A percentile compares a stretch with the other conserved stretches of the same genome.
Conservation (phyloP, 2,329 filamentous ascomycete species). For the Teratosphaeria epicoccoides region DNA sequence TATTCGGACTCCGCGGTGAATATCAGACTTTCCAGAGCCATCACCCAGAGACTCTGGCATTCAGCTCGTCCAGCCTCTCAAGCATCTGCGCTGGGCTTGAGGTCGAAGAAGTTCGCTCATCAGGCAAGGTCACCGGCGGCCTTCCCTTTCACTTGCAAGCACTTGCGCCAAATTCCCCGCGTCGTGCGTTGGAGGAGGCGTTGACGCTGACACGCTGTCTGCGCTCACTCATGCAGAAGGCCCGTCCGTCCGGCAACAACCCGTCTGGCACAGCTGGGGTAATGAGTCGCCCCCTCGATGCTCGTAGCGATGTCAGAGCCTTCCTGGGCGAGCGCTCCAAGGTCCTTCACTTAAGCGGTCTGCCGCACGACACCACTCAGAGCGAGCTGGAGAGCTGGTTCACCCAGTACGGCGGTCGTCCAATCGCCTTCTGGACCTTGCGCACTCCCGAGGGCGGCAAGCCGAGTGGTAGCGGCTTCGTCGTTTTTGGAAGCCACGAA, state of each 20-base stretch:
- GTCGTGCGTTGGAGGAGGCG: constrained; percentile 94
- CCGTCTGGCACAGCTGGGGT: constrained; percentile 89
- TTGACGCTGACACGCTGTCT: constrained; percentile 89
- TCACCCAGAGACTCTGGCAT: constrained; percentile 92
- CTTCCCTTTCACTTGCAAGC: constrained; percentile 96
- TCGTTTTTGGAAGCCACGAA: constrained; percentile 97
- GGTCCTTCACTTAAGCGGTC: constrained; percentile 92
- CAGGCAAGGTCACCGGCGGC: constrained; percentile 97
- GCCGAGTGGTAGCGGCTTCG: constrained; percentile 96
- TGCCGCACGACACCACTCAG: constrained; percentile 96
- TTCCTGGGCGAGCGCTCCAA: constrained; percentile 96
- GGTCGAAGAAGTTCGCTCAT: constrained; percentile 94
- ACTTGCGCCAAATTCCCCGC: constrained; percentile 84
- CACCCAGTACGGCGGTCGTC: constrained; percentile 92
- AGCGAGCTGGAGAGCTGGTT: constrained; percentile 99
- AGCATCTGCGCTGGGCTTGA: constrained; percentile 98
- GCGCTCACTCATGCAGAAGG: constrained; percentile 87
- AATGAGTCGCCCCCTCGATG: constrained; percentile 89
- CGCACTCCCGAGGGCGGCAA: constrained; percentile 98
- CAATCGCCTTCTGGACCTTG: constrained; percentile 98
- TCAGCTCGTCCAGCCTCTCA: constrained; percentile 85
- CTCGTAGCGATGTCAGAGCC: constrained; percentile 86
- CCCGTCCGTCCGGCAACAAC: constrained; percentile 56
- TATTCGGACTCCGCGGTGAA: constrained; percentile 92
- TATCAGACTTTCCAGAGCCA: constrained; percentile 98